These are phyloP conservation scores for Forsythia viridissima DNA, from an alignment of 257 asterid species.

Conservation along the genomic window DNA sequence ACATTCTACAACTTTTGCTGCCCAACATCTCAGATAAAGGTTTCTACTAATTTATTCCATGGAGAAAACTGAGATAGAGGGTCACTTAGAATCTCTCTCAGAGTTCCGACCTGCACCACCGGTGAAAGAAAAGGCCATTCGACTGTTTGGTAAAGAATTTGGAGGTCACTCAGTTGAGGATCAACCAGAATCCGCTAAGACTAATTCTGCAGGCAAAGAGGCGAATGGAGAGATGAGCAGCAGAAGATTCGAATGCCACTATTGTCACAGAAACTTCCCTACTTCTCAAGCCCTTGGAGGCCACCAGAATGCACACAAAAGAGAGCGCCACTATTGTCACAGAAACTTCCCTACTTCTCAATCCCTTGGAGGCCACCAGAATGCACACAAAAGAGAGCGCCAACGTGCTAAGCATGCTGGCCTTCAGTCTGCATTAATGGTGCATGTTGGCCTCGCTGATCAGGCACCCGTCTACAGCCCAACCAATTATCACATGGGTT, in stretches of 20 bases:
- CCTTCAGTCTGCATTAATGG: conserved; percentile 58
- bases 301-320: conserved; percentile 53
- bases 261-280: conserved; percentile 51
- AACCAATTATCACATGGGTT: conserved; percentile 47
- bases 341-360: conserved; percentile 52
- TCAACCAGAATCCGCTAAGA: conserved; percentile 11
- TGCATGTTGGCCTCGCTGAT: conserved; percentile 36
- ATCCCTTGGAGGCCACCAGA: conserved; percentile 60
- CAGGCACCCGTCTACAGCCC: conserved; percentile 53
- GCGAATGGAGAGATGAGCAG: conserved; percentile 27
- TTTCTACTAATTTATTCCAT: conserved; percentile 24
- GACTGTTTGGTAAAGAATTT: conserved; percentile 88
- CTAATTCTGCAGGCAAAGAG: conserved; percentile 1
- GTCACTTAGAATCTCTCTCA: conserved; percentile 80
- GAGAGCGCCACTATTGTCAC: conserved; percentile 56
- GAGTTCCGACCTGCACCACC: conserved; percentile 62
- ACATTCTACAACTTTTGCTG: neutral
- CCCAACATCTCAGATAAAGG: neutral
- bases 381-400: conserved; percentile 51
- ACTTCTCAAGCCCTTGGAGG: conserved; percentile 64
- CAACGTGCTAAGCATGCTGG: conserved; percentile 79
- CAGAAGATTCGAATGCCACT: conserved; percentile 49
- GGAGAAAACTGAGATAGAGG: conserved; percentile 63
- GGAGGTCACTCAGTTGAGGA: conserved; percentile 16
- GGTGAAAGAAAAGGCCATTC: conserved; percentile 23